Base-by-base conservation (phyloP, 2,329 filamentous ascomycete genomes). In the Stromatinia cepivora region DNA sequence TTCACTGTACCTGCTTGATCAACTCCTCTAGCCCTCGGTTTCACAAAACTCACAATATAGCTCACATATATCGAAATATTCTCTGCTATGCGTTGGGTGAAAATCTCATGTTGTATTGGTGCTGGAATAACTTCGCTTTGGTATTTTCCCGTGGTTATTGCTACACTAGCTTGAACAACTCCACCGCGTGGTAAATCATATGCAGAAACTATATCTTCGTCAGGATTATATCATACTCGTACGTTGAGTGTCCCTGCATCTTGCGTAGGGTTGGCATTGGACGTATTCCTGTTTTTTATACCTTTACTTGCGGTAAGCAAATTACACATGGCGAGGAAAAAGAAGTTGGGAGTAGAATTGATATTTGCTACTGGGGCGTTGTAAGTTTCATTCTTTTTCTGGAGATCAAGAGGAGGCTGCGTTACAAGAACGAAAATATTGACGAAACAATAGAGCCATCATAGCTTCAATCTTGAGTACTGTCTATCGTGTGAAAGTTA, bases 31-130 rank as follows among this genome's bases (percentile, higher is more conserved):
- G 52, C 52, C 20, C 31, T 54, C 20, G 52, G 52, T 3, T 28
- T 54, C 7, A 28, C 28, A 11, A 54, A 54, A 34, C 52, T 54
- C 31, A 54, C 52, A 31, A 54, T 54, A 31, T 54, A 25, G 52
- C 52, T 54, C 52, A 54, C 52, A 10, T 54, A 54, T 4, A 54
- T 54, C 28, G 52, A 54, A 54, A 54, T 54, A 34, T 54, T 54
- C 6, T 10, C 52, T 7, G 28, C 52, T 1, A 54, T 54, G 52
- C 28, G 52, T 54, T 54, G 52, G 52, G 52, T 54, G 17, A 54
- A 25, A 34, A 31, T 31, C 10, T 20, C 13, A 31, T 54, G 52
- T 34, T 54, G 31, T 20, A 20, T 54, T 34, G 52, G 52, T 54
- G 52, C 52, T 28, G 15, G 13, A n/a, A 54, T 54, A 9, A 54